Base-by-base conservation (phyloP, 1,139 yeast genomes). In the Protomyces gravidus region DNA sequence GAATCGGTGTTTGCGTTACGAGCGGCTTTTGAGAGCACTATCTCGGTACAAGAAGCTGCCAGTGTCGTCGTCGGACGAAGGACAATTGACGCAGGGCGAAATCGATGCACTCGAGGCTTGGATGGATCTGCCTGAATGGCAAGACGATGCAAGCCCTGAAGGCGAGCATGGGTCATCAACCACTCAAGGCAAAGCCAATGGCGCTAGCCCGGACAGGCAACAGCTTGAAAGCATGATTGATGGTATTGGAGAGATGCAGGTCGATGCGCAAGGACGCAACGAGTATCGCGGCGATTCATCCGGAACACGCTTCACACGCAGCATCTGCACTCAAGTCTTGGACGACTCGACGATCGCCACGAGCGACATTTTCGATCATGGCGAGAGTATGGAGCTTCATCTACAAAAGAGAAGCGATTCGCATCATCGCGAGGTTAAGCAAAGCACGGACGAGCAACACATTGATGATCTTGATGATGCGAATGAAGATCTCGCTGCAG, bases 31-130 rank as follows among this genome's bases (percentile, higher is more conserved):
- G 40, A 75, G 42, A 5, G 42, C 42, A 11, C 17, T 36, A 15
- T 19, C 21, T 15, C 42, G 9, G 21, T 11, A 78, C 53, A 65
- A 79, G 28, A 67, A 82, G 28, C 68, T 82, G n/a, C 85, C 72
- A 9, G 67, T 61, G 5, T 48, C 63, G 19, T 66, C 63, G 46
- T 50, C 60, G 25, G 59, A 60, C 49, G 21, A 45, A n/a, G 50
- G 59, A 9, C 60, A 61, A 17, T 63, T 64, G 36, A 61, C 25
- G 39, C 32, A 45, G 53, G 11, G 19, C 47, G 19, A 40, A 21
- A 28, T 45, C 2, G 28, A 23, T 13, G 42, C 11, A 49, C 51
- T 6, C 40, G 33, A n/a, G 50, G 42, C 9, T 13, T 32, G 17
- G 21, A 33, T 7, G 46, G 40, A 11, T 9, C 32, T 4, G 39